Conservation (phyloP, 768 basidiomycete genomes). For the Chalciporus sphaerocephalus region DNA sequence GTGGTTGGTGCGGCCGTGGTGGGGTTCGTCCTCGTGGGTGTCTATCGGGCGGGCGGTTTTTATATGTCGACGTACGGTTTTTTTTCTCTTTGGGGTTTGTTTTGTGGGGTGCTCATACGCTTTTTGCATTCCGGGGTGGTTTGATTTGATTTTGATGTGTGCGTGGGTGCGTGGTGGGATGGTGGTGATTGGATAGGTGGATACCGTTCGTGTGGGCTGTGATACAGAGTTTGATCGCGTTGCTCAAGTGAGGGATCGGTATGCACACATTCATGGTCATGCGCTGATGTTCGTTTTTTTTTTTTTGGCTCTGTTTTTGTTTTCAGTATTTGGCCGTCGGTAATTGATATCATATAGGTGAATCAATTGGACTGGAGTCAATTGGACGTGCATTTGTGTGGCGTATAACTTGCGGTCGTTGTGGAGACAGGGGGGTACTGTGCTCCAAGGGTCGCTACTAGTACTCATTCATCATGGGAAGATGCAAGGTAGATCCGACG, state of each 20-base stretch:
- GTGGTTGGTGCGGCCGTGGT: slow-evolving; percentile 38
- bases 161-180: no score
- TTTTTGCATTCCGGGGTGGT: no score
- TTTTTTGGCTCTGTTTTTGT: not conserved
- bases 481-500: no score
- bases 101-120: no score
- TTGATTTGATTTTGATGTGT: no score
- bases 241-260: slow-evolving; percentile 34
- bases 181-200: slow-evolving; percentile 39
- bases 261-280: not conserved
- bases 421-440: no score
- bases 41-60: slow-evolving; percentile 36
- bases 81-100: slow-evolving; percentile 2
- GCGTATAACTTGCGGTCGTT: no score
- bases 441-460: no score
- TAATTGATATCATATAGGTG: slow-evolving; percentile 32
- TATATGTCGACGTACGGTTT: slow-evolving; percentile 40
- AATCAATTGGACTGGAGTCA: no score
- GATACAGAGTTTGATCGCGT: slow-evolving; percentile 37
- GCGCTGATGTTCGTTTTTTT: not conserved
- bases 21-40: slow-evolving; percentile 36
- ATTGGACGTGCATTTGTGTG: no score
- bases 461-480: no score
- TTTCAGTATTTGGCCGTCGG: slow-evolving; percentile 40
- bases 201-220: slow-evolving; percentile 41